A percentile compares a stretch with the other conserved stretches of the same genome.
Conservation (phyloP, 164 flowering plant species). For the Vitis rupestris region DNA sequence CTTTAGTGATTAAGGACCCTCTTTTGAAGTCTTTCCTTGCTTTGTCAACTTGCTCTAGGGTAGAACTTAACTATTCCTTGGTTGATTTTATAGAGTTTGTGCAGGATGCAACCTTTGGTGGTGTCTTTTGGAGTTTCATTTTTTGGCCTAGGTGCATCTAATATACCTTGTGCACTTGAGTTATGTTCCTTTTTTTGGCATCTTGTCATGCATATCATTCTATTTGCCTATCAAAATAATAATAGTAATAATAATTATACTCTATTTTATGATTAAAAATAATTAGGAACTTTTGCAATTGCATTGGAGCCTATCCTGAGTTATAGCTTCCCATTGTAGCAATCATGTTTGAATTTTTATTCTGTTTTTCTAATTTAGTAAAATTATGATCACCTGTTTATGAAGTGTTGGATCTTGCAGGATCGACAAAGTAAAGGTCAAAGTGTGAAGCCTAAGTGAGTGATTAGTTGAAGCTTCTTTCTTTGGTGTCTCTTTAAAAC, state of each 20-base stretch:
- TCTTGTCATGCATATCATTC: neutral
- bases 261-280: too few species aligned
- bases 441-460: slow-evolving; percentile 36
- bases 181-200: neutral
- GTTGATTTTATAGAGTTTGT: too few species aligned
- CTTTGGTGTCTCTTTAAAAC: neutral
- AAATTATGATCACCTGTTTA: neutral
- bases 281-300: too few species aligned
- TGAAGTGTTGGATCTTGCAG: slow-evolving; percentile 30
- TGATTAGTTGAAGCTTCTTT: slow-evolving; percentile 19
- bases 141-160: too few species aligned
- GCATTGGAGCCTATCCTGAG: too few species aligned
- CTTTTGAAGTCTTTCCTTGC: neutral
- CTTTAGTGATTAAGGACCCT: neutral
- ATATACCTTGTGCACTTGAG: too few species aligned
- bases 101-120: too few species aligned
- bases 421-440: slow-evolving; percentile 18
- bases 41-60: neutral
- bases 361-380: too few species aligned
- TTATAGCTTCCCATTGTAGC: too few species aligned
- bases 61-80: neutral
- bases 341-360: too few species aligned
- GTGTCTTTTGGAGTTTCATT: too few species aligned
- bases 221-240: neutral
- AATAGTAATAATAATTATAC: too few species aligned